Evolutionary conservation across 2,329 filamentous ascomycete genomes (phyloP).

Genomic region (Polytolypa hystricis): DNA sequence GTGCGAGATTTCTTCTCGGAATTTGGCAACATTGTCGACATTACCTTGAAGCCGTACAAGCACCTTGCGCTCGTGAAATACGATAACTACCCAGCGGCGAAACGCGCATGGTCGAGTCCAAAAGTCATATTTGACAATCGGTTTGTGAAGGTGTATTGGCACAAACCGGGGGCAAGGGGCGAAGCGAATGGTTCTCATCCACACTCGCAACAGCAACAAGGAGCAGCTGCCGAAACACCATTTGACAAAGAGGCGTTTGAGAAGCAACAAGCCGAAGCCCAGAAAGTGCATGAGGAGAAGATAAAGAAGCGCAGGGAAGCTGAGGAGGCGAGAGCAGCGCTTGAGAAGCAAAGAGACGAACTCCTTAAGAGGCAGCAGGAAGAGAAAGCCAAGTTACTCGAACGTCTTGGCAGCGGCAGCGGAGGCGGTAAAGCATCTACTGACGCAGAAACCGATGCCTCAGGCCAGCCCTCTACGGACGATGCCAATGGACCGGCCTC

Average conservation of each 20-base stretch:
- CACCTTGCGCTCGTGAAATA: slow-evolving; percentile 47
- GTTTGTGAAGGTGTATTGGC: slow-evolving; percentile 55
- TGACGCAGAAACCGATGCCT: slow-evolving; percentile 4
- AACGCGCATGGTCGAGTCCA: slow-evolving; percentile 47
- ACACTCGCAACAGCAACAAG: slow-evolving; percentile 1
- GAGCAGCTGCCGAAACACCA: slow-evolving; percentile 29
- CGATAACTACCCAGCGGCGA: slow-evolving; percentile 40
- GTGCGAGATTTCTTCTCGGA: slow-evolving; percentile 48
- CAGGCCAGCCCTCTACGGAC: slow-evolving; percentile 7
- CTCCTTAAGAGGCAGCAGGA: slow-evolving; percentile 44
- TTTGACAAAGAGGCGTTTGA: slow-evolving; percentile 45
- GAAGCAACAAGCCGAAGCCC: slow-evolving; percentile 45
- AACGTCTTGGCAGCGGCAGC: slow-evolving; percentile 34
- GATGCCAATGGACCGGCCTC: slow-evolving; percentile 8
- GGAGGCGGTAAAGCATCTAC: slow-evolving; percentile 17
- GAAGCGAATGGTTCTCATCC: slow-evolving; percentile 21
- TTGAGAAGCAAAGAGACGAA: slow-evolving; percentile 43
- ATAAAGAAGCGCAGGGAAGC: slow-evolving; percentile 41
- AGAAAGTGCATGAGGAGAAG: slow-evolving; percentile 46
- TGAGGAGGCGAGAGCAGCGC: slow-evolving; percentile 38
- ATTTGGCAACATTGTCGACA: slow-evolving; percentile 44
- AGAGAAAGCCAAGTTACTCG: slow-evolving; percentile 41
- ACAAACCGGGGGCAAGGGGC: slow-evolving; percentile 33
- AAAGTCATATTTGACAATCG: slow-evolving; percentile 54
- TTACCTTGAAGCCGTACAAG: slow-evolving; percentile 44